phyloP scores from a whole-genome alignment of 192 early-diverging fungal genomes.

The Polychytrium aggregatum region DNA sequence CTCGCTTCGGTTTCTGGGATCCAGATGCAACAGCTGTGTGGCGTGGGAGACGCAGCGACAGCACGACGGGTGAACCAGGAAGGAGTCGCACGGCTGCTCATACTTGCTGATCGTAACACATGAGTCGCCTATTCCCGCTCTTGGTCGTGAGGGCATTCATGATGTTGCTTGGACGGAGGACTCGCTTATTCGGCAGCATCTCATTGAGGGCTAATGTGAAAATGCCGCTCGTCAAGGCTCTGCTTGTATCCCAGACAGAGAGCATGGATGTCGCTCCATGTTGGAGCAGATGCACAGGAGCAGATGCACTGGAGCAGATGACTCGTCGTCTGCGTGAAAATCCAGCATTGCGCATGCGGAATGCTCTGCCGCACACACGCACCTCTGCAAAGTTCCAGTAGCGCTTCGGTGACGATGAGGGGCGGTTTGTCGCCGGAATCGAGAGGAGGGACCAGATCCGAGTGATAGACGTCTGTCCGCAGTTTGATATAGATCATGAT shows the following conservation, averaged over 20 bases:
- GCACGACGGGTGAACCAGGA: not conserved
- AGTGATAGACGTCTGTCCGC: slow-evolving; percentile 8
- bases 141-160: slow-evolving; percentile 21
- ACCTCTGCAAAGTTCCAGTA: slow-evolving; percentile 4
- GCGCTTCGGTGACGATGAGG: not conserved
- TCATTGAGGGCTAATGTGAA: slow-evolving; percentile 19
- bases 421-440: slow-evolving; percentile 1
- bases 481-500: slow-evolving; percentile 19
- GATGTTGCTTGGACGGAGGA: slow-evolving; percentile 14
- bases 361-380: not conserved
- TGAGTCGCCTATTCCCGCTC: slow-evolving; percentile 13
- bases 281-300: too few relatives aligned
- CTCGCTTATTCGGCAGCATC: not conserved
- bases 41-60: not conserved
- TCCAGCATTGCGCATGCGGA: too few relatives aligned
- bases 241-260: too few relatives aligned
- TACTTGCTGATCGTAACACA: slow-evolving; percentile 34
- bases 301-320: too few relatives aligned
- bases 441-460: slow-evolving; percentile 2
- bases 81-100: not conserved
- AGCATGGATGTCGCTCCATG: too few relatives aligned
- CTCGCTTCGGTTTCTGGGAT: too few relatives aligned
- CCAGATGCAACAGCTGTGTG: too few relatives aligned
- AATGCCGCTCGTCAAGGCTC: too few relatives aligned
- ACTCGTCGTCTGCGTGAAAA: too few relatives aligned